Evolutionary conservation across 1,284 basidiomycete species (phyloP).

Genomic region (Salmacisia buchloeana): DNA sequence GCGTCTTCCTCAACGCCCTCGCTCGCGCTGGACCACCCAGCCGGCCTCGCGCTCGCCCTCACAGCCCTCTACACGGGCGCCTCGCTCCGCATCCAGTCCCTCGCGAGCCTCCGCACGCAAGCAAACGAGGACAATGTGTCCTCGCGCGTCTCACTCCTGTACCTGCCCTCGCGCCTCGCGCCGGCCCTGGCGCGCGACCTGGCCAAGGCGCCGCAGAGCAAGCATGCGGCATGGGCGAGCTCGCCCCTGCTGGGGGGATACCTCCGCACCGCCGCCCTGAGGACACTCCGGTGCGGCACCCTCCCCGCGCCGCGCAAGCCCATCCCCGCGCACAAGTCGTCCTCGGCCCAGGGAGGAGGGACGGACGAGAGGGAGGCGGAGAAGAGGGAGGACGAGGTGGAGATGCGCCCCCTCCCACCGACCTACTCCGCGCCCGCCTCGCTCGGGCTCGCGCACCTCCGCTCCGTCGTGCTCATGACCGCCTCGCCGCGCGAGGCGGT

Average conservation of each 20-base stretch:
- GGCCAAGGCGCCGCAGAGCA: constrained; percentile 6
- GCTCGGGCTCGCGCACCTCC: neutral
- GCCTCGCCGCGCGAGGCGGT: constrained; percentile 22
- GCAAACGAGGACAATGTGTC: constrained; percentile 13
- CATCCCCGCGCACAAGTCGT: too few relatives aligned
- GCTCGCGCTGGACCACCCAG: constrained; percentile 13
- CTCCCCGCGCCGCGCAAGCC: neutral
- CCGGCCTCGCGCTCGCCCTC: constrained; percentile 34
- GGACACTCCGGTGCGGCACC: neutral
- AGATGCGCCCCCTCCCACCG: too few relatives aligned
- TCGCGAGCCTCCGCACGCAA: constrained; percentile 40
- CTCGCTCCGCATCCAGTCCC: constrained; percentile 17
- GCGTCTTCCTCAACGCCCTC: neutral
- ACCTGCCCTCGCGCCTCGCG: constrained; percentile 22
- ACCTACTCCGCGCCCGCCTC: neutral
- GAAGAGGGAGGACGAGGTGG: too few relatives aligned
- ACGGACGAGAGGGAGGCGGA: neutral
- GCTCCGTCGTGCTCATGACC: constrained; percentile 12
- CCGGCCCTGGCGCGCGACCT: constrained; percentile 17
- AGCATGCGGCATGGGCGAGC: constrained; percentile 17
- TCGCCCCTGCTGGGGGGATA: constrained; percentile 21
- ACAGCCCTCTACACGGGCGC: constrained; percentile 42
- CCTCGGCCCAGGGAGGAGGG: too few relatives aligned
- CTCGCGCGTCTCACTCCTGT: constrained; percentile 14
- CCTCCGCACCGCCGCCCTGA: constrained; percentile 18